Conservation (phyloP, 2,329 filamentous ascomycete genomes). For the Sordariomycetes sp. region DNA sequence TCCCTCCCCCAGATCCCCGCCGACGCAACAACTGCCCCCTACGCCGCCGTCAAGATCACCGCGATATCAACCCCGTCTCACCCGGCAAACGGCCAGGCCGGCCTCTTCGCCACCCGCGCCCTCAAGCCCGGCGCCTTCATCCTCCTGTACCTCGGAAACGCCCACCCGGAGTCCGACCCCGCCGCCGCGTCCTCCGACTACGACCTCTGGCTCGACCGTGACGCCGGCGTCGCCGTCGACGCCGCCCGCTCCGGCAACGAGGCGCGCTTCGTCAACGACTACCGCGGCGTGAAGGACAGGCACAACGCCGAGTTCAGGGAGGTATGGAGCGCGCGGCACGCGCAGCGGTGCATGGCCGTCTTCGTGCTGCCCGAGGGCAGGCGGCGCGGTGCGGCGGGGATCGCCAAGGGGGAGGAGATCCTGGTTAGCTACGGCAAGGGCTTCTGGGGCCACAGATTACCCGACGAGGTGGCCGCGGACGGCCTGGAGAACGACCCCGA, state of each 20-base stretch:
- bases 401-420: conserved; percentile 52
- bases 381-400: conserved; percentile 20
- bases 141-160: conserved; percentile 49
- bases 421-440: conserved; percentile 58
- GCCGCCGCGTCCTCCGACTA: conserved; percentile 39
- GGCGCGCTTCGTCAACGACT: conserved; percentile 58
- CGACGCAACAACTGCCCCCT: conserved; percentile 29
- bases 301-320: conserved; percentile 50
- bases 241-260: conserved; percentile 49
- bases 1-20: conserved; percentile 19
- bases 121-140: conserved; percentile 45
- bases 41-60: conserved; percentile 40
- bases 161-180: conserved; percentile 32
- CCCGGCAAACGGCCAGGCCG: conserved; percentile 46
- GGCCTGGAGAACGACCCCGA: background rate
- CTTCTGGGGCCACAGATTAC: conserved; percentile 36
- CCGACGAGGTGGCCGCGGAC: conserved; percentile 16
- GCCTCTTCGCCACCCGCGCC: conserved; percentile 46
- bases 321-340: conserved; percentile 41
- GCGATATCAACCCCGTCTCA: conserved; percentile 38
- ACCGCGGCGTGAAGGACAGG: conserved; percentile 41
- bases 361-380: conserved; percentile 39
- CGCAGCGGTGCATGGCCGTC: conserved; percentile 45
- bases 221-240: conserved; percentile 47
- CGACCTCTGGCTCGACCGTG: conserved; percentile 52